Base-by-base conservation (phyloP, 352 stramenopile species). In the Globisporangium lucens region DNA sequence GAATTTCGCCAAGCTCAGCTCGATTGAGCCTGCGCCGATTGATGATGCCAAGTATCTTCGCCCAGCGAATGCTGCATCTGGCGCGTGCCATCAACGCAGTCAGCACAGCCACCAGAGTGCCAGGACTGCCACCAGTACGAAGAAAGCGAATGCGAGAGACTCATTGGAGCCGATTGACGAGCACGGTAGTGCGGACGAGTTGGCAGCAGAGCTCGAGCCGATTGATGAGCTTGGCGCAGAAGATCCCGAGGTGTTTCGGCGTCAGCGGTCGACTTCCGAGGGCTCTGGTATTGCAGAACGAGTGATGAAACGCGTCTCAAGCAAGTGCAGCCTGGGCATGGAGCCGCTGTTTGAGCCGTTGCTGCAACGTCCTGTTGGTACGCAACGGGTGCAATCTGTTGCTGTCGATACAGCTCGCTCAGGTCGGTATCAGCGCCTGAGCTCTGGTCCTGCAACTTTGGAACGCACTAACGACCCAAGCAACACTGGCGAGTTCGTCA, bases 261-360 rank as follows among this genome's bases (percentile, higher is more conserved):
- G 33, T 15, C 66, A 63, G 22, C 66, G 41, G 12, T 68, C 61
- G 41, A 51, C 52, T 12, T 67, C 60, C 27, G 73, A 73, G 4
- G 61, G 65, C n/a, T 80, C 75, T 0, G 47, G 36, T 33, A 55
- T 61, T 4, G 20, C 43, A 3, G 58, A 66, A n/a, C 60, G 58
- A 22, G 61, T 63, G 41, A 38, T 70, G 24, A 38, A 51, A 36
- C 65, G 47, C 2, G 60, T 58, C 2, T 75, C 77, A 4, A 77
- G 66, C 36, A 86, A 80, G 47, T 90, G 78, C 69, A 74, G 69
- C 12, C 75, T 90, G 49, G 84, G 69, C 2, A 85, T 94, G 63
- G 86, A 94, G 66, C 84, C 86, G 20, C 61, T 94, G 13, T 94
- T 90, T 60, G 86, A 94, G 56, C 84, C 86, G 41, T 71, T 94